phyloP scores from a whole-genome alignment of 306 rosid species.

The Rosa persica region DNA sequence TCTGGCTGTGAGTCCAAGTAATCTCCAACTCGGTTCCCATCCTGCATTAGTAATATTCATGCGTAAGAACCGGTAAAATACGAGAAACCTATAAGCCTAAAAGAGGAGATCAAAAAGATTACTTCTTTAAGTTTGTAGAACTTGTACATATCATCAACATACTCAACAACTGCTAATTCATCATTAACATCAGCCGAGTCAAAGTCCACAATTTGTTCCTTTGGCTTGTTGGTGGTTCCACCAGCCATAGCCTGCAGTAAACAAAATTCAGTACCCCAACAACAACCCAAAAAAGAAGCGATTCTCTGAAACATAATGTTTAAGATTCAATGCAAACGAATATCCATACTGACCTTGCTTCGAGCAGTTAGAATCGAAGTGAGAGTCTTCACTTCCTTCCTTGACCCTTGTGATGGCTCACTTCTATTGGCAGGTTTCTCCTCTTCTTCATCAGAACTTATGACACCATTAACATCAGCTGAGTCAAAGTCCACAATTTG shows the following conservation, averaged over 20 bases:
- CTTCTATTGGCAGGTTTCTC: slow-evolving; percentile 14
- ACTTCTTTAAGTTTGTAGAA: slow-evolving; percentile 67
- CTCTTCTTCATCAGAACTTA: slow-evolving; percentile 45
- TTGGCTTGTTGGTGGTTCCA: slow-evolving; percentile 41
- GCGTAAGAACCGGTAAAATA: neutral
- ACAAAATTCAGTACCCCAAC: neutral
- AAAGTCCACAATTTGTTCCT: slow-evolving; percentile 39
- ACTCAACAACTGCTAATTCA: slow-evolving; percentile 72
- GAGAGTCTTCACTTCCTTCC: slow-evolving; percentile 48
- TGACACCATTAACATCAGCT: slow-evolving; percentile 49
- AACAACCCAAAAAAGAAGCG: neutral
- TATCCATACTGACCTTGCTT: slow-evolving; percentile 55
- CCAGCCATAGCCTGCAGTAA: slow-evolving; percentile 54
- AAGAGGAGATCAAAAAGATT: neutral
- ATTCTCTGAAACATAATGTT: neutral
- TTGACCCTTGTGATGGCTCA: slow-evolving; percentile 31
- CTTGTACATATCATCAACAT: slow-evolving; percentile 64
- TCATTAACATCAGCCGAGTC: slow-evolving; percentile 53
- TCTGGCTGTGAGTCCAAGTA: slow-evolving; percentile 66
- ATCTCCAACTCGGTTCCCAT: slow-evolving; percentile 44
- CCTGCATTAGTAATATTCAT: slow-evolving; percentile 32
- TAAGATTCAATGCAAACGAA: neutral
- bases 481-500: slow-evolving; percentile 48
- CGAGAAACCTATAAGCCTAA: neutral
- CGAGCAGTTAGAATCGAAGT: slow-evolving; percentile 68